Base-by-base conservation (phyloP, 345 rosid genomes). In the Fremontodendron californicum region DNA sequence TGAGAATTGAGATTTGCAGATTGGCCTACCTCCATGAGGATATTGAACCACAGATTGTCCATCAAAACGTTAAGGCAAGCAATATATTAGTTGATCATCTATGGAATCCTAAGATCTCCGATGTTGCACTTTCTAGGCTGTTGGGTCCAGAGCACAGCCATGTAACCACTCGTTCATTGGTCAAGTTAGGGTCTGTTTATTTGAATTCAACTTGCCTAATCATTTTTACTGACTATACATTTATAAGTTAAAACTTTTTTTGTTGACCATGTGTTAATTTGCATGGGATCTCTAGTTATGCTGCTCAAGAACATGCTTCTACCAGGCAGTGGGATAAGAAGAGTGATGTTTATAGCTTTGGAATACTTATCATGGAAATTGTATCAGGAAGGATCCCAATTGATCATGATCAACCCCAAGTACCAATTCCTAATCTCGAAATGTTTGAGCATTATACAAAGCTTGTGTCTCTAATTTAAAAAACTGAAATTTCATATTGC, bases 1-100 rank as follows among this genome's bases (percentile, higher is more conserved):
- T 29, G 40, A 63, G 23, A 9, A 18, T 8, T 9, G 9, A 3
- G 62, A 21, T 48, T 77, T 78, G 42, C 78, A 94, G 98, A 73
- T 78, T 94, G 55, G 87, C 94, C 8, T 94, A 92, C 83, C 87
- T 91, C 76, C 96, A 91, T 13, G 93, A 90, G 79, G 97, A 88
- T 66, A 73, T 86, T 2, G 91, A 92, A 57, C 94, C 91, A 21
- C 88, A 79, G 27, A 85, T 91, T 9, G 61, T 88, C 65, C 96
- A 92, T 76, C 85, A 82, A 61, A 77, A 84, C 75, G 11, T 94
- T 40, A 87, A 89, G 82, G 88, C 97, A 5, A 85, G 82, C 85
- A 91, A 90, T 84, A 84, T 92, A 73, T 78, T 90, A 77, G 88
- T 94, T 19, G 94, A 94, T 86, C 89, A 83, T 58, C 89, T 85